phyloP scores from a whole-genome alignment of 495 filamentous ascomycete species.

The Trichocladium uniseriatum region DNA sequence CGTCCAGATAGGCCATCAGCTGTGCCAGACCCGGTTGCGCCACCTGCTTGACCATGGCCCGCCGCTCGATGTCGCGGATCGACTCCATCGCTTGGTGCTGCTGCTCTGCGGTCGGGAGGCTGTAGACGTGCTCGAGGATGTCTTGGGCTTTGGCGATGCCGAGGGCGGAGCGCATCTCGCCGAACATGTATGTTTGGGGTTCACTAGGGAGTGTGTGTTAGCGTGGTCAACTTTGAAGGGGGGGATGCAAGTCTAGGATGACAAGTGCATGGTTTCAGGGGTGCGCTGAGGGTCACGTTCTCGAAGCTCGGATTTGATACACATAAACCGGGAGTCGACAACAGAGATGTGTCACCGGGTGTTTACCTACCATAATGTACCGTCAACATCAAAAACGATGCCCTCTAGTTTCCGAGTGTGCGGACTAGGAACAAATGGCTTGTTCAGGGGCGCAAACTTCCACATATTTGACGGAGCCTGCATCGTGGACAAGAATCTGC shows the following conservation, averaged over 20 bases:
- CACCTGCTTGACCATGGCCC: conserved; percentile 66
- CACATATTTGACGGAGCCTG: conserved; percentile 12
- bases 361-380: conserved; percentile 83
- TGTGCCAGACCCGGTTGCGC: conserved; percentile 66
- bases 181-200: conserved; percentile 94
- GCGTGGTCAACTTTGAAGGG: not conserved
- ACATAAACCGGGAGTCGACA: not conserved
- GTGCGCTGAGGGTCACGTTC: too few species aligned
- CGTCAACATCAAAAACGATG: conserved; percentile 91
- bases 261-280: too few species aligned
- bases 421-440: conserved; percentile 11
- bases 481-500: conserved; percentile 32
- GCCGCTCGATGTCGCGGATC: conserved; percentile 69
- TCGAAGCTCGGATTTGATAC: too few species aligned
- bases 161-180: conserved; percentile 61
- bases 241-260: not conserved
- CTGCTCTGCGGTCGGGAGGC: conserved; percentile 49
- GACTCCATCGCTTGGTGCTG: conserved; percentile 57
- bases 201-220: conserved; percentile 41
- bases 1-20: conserved; percentile 74
- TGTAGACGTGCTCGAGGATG: conserved; percentile 81
- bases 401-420: conserved; percentile 56
- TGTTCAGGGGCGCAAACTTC: conserved; percentile 25
- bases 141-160: conserved; percentile 60
- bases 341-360: not conserved